A percentile compares a stretch with the other conserved stretches of the same genome.
Conservation (phyloP, 2,329 filamentous ascomycete genomes). For the Talaromyces sp. region DNA sequence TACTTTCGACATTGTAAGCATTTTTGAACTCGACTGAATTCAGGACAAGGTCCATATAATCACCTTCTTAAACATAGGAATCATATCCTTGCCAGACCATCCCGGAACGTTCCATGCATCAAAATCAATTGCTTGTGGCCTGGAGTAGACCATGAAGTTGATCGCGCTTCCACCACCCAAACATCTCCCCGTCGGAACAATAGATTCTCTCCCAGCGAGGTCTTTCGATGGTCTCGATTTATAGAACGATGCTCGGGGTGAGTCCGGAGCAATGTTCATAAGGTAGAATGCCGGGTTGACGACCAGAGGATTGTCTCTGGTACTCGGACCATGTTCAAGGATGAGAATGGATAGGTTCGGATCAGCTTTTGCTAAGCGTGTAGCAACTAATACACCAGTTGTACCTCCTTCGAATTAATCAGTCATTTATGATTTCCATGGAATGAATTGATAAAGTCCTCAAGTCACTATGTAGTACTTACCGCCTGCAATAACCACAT, state of each 20-base stretch:
- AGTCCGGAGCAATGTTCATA: slow-evolving; percentile 47
- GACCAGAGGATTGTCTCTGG: slow-evolving; percentile 50
- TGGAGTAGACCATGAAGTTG: slow-evolving; percentile 56
- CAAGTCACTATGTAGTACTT: neutral
- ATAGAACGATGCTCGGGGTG: slow-evolving; percentile 54
- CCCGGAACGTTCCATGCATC: slow-evolving; percentile 54
- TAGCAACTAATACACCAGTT: slow-evolving; percentile 51
- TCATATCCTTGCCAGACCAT: slow-evolving; percentile 52
- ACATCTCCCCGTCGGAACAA: slow-evolving; percentile 47
- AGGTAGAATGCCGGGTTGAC: slow-evolving; percentile 52
- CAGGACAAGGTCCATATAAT: neutral
- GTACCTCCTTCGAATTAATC: slow-evolving; percentile 39
- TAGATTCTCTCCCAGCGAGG: slow-evolving; percentile 26
- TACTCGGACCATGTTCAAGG: slow-evolving; percentile 55
- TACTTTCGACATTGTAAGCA: slow-evolving; percentile 9
- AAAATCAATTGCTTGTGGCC: slow-evolving; percentile 33
- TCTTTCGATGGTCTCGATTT: slow-evolving; percentile 44
- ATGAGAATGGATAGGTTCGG: slow-evolving; percentile 51
- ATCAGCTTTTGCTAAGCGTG: slow-evolving; percentile 51
- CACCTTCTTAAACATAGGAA: slow-evolving; percentile 52
- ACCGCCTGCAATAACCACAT: slow-evolving; percentile 12
- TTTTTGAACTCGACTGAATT: too few species aligned
- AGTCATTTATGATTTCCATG: neutral
- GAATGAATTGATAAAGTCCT: neutral
- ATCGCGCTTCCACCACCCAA: slow-evolving; percentile 63